A percentile compares a stretch with the other conserved stretches of the same genome.
Evolutionary conservation across 2,329 filamentous ascomycete species (phyloP).

Genomic region (Stagonosporopsis tanaceti): DNA sequence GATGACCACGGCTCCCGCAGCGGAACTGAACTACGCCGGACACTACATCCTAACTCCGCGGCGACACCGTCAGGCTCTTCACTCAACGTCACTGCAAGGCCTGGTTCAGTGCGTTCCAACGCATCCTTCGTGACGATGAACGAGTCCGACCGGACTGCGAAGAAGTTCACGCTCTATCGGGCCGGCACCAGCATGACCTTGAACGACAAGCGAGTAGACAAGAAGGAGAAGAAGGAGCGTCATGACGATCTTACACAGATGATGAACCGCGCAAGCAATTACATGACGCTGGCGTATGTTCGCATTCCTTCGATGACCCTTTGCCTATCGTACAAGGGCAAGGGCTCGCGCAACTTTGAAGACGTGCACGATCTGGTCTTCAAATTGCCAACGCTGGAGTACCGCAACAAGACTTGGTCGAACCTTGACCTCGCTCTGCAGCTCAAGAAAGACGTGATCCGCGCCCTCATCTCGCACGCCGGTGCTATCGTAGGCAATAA

Average conservation of each 20-base stretch:
- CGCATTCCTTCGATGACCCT: conserved; percentile 94
- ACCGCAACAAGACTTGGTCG: conserved; percentile 98
- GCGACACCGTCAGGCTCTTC: conserved; percentile 21
- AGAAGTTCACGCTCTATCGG: conserved; percentile 50
- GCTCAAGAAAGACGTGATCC: conserved; percentile 92
- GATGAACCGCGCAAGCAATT: conserved; percentile 93
- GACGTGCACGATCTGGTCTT: conserved; percentile 99
- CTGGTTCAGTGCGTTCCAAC: conserved; percentile 41
- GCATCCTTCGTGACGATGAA: conserved; percentile 32
- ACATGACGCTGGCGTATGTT: conserved; percentile 96
- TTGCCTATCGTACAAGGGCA: conserved; percentile 95
- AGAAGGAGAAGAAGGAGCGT: conserved; percentile 64
- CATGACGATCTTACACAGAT: conserved; percentile 95
- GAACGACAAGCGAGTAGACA: conserved; percentile 51
- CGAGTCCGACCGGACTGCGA: conserved; percentile 46
- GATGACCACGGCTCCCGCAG: conserved; percentile 40
- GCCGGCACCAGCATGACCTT: conserved; percentile 49
- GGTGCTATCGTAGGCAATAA: conserved; percentile 98
- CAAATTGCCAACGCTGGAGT: conserved; percentile 90
- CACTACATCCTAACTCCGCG: conserved; percentile 42
- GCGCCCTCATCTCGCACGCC: conserved; percentile 91
- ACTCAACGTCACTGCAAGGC: conserved; percentile 34
- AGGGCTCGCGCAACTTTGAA: conserved; percentile 92
- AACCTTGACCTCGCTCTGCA: conserved; percentile 93
- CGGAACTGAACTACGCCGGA: conserved; percentile 41